Evolutionary conservation across 768 basidiomycete genomes (phyloP), one percentile per base, ranked within the genome.

Genomic region (Termitomyces sp.): DNA sequence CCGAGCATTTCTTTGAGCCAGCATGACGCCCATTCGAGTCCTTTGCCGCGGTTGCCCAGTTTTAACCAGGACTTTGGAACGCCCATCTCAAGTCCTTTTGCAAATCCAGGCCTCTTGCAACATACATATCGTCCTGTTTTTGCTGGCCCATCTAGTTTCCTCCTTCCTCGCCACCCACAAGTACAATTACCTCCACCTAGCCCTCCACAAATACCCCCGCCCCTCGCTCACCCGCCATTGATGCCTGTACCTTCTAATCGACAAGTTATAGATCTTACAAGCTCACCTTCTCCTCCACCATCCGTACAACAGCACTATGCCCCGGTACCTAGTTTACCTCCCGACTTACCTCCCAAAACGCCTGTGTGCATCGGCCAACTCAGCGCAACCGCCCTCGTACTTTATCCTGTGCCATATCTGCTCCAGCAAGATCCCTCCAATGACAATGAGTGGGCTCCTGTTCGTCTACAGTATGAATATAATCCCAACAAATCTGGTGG

Each of bases 281-380:
- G 76, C 55, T 87, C 86, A 2, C 87, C 87, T 8, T 75, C 80
- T 54, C 71, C 81, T 47, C 78, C 78, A 12, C 78, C 79, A 3
- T 57, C 66, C 1, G 68, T 69, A 21, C 66, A 59, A 26, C 53
- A 66, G 21, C 62, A 64, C 30, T 69, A 67, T 46, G 58, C 55
- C 56, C 64, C 61, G 53, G 66, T 63, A 5, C 47, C 68, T 31
- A 60, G 67, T 11, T 71, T 84, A 2, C 80, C 84, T 3, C 73
- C 75, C 9, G 86, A 89, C 45, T 70, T 90, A 17, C 78, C 87
- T 6, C 88, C 87, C 14, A 90, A 86, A 73, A 90, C 89, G 0
- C 88, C 91, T 15, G 84, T 95, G 52, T 95, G 94, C 68, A 93
- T 95, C 48, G 93, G 93, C 1, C 87, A 90, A 57, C 76, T 95